These are phyloP conservation scores for Leptomonas seymouri DNA, from an alignment of 208 protist genomes.

Conservation along the genomic window DNA sequence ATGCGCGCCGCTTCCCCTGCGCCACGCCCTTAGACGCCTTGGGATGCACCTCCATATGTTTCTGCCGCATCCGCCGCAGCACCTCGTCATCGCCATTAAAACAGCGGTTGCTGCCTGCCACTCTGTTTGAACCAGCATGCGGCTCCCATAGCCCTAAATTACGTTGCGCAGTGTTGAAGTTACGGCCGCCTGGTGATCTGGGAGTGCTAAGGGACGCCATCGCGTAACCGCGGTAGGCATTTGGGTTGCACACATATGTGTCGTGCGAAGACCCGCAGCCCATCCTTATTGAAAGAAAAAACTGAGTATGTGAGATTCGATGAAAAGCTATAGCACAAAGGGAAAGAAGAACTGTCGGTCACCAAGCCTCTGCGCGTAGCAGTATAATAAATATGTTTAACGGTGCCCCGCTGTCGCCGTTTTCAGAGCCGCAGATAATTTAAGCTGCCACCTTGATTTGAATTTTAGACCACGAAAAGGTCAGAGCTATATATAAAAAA, in stretches of 20 bases:
- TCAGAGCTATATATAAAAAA: not conserved
- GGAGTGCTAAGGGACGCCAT: not conserved
- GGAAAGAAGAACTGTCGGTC: not conserved
- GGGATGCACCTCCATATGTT: slow-evolving; percentile 4
- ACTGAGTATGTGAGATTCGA: too few species aligned
- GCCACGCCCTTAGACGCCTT: not conserved
- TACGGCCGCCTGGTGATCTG: not conserved
- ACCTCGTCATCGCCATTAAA: slow-evolving; percentile 5
- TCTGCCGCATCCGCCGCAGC: slow-evolving; percentile 12
- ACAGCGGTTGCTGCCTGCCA: not conserved
- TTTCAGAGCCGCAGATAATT: too few species aligned
- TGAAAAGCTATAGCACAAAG: not conserved
- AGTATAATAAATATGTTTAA: not conserved
- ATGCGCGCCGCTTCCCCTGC: not conserved
- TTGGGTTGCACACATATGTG: not conserved
- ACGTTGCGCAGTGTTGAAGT: not conserved
- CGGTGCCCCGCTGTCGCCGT: not conserved
- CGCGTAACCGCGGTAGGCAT: slow-evolving; percentile 23
- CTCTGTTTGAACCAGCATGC: not conserved
- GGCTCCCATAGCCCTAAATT: not conserved
- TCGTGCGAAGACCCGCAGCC: slow-evolving; percentile 15
- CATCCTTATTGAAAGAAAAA: not conserved
- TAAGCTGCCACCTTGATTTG: too few species aligned
- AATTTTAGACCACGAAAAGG: not conserved
- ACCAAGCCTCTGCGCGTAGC: not conserved